Evolutionary conservation across 306 rosid species (phyloP).

Genomic region (Hippophae tibetana): DNA sequence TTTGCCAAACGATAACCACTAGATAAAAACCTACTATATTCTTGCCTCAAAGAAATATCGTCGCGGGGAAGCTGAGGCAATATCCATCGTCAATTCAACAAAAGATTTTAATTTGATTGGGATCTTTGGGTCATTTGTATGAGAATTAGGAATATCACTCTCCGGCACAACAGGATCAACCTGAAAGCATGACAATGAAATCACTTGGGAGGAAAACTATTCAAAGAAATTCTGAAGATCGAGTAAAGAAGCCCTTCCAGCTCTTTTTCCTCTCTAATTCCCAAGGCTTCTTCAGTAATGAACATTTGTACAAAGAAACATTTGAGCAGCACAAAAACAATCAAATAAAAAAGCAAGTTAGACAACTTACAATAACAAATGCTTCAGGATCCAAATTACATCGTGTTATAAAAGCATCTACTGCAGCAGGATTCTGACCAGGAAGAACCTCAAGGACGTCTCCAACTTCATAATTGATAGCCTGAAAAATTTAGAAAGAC

Average conservation of each 20-base stretch:
- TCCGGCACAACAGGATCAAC: constrained; percentile 41
- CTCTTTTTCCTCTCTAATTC: neutral
- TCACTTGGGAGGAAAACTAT: neutral
- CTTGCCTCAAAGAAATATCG: constrained; percentile 97
- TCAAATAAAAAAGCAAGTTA: constrained; percentile 14
- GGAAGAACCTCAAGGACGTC: constrained; percentile 80
- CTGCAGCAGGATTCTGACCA: constrained; percentile 53
- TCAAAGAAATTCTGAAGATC: neutral
- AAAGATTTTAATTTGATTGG: constrained; percentile 62
- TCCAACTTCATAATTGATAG: constrained; percentile 56
- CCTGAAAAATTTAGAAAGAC: constrained; percentile 28
- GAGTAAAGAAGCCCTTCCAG: neutral
- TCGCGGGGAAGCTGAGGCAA: constrained; percentile 87
- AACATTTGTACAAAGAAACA: neutral
- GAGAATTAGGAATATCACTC: constrained; percentile 20
- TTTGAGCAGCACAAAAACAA: neutral
- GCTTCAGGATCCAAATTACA: constrained; percentile 80
- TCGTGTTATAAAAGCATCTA: constrained; percentile 56
- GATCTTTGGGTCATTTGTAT: constrained; percentile 5
- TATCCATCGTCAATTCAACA: constrained; percentile 74
- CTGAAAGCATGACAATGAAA: constrained; percentile 33
- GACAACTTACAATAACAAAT: constrained; percentile 54
- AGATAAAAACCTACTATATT: constrained; percentile 28
- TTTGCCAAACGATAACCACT: constrained; percentile 17
- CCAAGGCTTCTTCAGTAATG: neutral